A percentile compares a stretch with the other conserved stretches of the same genome.
Conservation (phyloP, 2,329 filamentous ascomycete species). For the Clarireedia hainanense region DNA sequence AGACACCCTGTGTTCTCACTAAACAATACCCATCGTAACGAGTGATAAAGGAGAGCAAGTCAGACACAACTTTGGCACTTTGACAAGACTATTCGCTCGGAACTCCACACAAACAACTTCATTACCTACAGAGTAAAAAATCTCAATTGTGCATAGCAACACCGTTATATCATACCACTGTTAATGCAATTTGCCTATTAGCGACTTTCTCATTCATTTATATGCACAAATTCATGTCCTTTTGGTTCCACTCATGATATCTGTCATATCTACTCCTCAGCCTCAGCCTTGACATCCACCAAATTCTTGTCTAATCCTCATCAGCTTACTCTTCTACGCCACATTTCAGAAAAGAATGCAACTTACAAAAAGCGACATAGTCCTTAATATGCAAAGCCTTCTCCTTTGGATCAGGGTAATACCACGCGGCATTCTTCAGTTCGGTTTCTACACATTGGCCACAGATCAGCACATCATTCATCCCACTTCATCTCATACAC, state of each 20-base stretch:
- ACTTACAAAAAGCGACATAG: conserved; percentile 40
- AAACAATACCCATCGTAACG: too few species aligned
- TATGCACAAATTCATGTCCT: neutral
- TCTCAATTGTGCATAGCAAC: too few species aligned
- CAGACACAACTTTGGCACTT: too few species aligned
- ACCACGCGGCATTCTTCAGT: conserved; percentile 40
- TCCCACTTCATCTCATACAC: too few species aligned
- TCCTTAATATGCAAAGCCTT: conserved; percentile 36
- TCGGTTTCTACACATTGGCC: conserved; percentile 25
- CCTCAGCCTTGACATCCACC: conserved; percentile 4
- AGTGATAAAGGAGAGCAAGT: too few species aligned
- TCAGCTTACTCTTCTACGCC: neutral
- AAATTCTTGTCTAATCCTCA: neutral
- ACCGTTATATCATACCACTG: too few species aligned
- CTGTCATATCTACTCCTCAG: neutral
- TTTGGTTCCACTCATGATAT: too few species aligned
- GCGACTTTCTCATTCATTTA: neutral
- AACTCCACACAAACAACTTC: too few species aligned
- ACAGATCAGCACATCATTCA: neutral
- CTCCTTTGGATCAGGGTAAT: conserved; percentile 35
- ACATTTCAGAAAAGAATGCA: neutral
- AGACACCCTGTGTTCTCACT: too few species aligned
- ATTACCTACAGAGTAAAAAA: too few species aligned
- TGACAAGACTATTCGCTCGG: too few species aligned
- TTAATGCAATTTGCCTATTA: too few species aligned